Evolutionary conservation across 1,284 basidiomycete species (phyloP), one percentile per base, ranked within the genome.

Genomic region (Moesziomyces aphidis): DNA sequence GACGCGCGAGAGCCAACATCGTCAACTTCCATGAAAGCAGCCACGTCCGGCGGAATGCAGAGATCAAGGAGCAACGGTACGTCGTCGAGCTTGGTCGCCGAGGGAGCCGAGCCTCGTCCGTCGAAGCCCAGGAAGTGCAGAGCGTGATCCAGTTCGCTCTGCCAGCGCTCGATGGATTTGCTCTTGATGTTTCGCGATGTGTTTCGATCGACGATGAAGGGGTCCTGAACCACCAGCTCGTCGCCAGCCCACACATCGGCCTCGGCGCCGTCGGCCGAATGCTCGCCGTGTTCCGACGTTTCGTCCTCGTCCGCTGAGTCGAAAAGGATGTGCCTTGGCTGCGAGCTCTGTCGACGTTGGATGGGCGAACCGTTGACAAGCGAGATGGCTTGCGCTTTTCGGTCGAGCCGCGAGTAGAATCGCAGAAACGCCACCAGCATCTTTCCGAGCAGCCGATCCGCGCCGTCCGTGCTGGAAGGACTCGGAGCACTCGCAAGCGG

Each of bases 201-300:
- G 61, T 85, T 85, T 43, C 85, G 78, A 47, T 82, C 80, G 24
- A 80, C 59, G 56, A 84, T 82, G 70, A 85, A 85, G 9, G 85
- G 85, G 55, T 85, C 85, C 55, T 85, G 85, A 2, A 84, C 79
- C 34, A 85, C 77, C 47, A 85, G 47, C 34, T 73, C 66, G 28
- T 80, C 73, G 10, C 71, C 63, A 4, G 44, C 60, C 84, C 84
- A 85, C 3, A 69, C 57, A 17, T 68, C 68, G 0, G 77, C 75
- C 45, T 80, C 76, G 19, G 78, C 85, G 9, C 61, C 56, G 31
- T 42, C 47, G 15, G 7, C 42, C 6, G 3, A 17, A 5, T 23
- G 13, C 11, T n/a, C 44, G n/a, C 39, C 31, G 8, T 15, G n/a
- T 10, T 48, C 36, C 2, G 44, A 2, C 1, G 11, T 15, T 17